Percentiles rank a stretch among this genome's conserved stretches.
phyloP scores from a whole-genome alignment of 129 eudicot genomes.

The Chrysanthemum makinoi region DNA sequence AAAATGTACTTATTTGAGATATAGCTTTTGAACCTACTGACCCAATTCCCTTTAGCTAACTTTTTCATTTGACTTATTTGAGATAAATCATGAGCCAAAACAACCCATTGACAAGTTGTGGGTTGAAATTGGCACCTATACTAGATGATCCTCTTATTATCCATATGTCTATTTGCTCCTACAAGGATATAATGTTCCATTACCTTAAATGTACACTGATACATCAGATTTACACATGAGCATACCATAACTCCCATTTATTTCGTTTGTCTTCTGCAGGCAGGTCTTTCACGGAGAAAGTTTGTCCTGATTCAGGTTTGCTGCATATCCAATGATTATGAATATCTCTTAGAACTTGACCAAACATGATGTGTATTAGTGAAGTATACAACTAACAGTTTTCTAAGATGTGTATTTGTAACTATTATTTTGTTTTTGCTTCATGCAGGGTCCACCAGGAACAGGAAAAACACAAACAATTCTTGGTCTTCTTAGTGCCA shows the following conservation, averaged over 20 bases:
- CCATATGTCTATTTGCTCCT: too few species aligned
- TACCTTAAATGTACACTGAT: constrained; percentile 4
- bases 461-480: constrained; percentile 99
- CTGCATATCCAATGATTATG: constrained; percentile 10
- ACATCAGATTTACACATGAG: constrained; percentile 2
- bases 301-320: constrained; percentile 93
- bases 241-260: constrained; percentile 3
- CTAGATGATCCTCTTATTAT: background rate
- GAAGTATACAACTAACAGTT: background rate
- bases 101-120: too few species aligned
- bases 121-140: background rate
- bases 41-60: too few species aligned
- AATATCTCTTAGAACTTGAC: too few species aligned
- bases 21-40: too few species aligned
- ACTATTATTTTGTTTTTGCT: constrained; percentile 13
- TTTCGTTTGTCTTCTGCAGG: constrained; percentile 56
- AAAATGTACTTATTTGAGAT: too few species aligned
- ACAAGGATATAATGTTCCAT: constrained; percentile 13
- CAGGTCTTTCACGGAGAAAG: constrained; percentile 84
- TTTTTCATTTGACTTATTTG: too few species aligned
- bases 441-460: constrained; percentile 91
- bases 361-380: constrained; percentile 1
- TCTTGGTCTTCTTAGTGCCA: constrained; percentile 93
- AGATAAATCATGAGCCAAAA: too few species aligned
- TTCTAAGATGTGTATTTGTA: background rate